Evolutionary conservation across 345 rosid species (phyloP).

Genomic region (Bruguiera sexangula): DNA sequence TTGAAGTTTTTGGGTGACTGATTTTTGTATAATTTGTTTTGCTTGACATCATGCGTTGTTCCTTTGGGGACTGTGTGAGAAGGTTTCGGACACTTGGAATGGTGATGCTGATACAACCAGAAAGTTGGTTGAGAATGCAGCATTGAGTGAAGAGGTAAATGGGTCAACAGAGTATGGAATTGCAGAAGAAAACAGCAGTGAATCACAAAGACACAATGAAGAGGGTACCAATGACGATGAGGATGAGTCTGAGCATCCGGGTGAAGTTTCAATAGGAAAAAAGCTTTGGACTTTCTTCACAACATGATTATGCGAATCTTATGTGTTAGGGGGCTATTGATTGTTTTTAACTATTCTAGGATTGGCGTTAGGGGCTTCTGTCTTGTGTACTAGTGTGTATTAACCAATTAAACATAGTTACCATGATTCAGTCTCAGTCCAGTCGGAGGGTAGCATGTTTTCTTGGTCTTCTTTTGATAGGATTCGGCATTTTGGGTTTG

Average conservation of each 20-base stretch:
- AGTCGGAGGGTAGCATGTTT: conserved; percentile 13
- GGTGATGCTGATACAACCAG: conserved; percentile 40
- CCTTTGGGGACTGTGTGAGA: conserved; percentile 40
- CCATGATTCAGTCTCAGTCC: conserved; percentile 13
- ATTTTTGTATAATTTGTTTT: background rate
- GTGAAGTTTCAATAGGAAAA: conserved; percentile 77
- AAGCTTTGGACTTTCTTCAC: conserved; percentile 94
- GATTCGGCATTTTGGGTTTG: conserved; percentile 16
- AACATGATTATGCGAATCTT: conserved; percentile 34
- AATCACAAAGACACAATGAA: conserved; percentile 31
- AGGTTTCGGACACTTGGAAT: conserved; percentile 33
- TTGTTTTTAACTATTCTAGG: conserved; percentile 24
- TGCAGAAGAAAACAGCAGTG: conserved; percentile 30
- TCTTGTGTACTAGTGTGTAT: conserved; percentile 35
- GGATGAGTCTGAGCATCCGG: conserved; percentile 62
- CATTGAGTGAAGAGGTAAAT: conserved; percentile 77
- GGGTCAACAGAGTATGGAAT: conserved; percentile 47
- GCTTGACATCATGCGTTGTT: background rate
- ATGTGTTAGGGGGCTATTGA: conserved; percentile 11
- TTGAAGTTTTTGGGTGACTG: background rate
- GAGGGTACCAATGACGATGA: conserved; percentile 42
- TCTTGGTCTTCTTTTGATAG: conserved; percentile 17
- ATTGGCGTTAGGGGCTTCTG: conserved; percentile 32
- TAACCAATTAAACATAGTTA: conserved; percentile 27
- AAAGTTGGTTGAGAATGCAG: conserved; percentile 35